These are phyloP conservation scores for Austroboletus rostrupii DNA, from an alignment of 1,284 basidiomycete genomes.

Conservation along the genomic window DNA sequence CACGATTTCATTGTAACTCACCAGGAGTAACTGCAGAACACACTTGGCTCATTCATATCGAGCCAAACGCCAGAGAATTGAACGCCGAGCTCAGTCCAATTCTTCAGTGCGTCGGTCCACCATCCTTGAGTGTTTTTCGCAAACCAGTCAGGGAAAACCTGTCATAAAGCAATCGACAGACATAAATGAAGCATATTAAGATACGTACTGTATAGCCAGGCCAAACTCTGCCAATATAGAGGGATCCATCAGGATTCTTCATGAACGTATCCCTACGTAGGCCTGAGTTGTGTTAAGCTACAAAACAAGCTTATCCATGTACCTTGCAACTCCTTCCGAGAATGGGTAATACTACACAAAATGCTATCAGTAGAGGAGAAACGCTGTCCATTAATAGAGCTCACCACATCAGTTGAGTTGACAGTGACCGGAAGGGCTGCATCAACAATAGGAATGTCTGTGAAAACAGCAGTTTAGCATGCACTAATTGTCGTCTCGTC, in stretches of 20 bases:
- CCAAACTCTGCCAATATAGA: slow-evolving; percentile 68
- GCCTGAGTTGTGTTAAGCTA: not conserved
- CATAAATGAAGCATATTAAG: not conserved
- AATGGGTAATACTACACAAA: slow-evolving; percentile 43
- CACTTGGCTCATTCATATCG: slow-evolving; percentile 71
- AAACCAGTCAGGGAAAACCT: slow-evolving; percentile 70
- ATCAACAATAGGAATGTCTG: slow-evolving; percentile 46
- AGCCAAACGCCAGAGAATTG: slow-evolving; percentile 71
- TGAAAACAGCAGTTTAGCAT: not conserved
- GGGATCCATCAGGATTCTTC: slow-evolving; percentile 62
- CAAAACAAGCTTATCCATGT: slow-evolving; percentile 9
- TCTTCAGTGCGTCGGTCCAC: slow-evolving; percentile 57
- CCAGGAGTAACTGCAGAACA: slow-evolving; percentile 65
- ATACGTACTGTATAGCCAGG: slow-evolving; percentile 45
- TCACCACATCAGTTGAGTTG: slow-evolving; percentile 41
- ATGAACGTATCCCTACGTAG: slow-evolving; percentile 49
- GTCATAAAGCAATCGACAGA: not conserved
- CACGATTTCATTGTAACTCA: slow-evolving; percentile 25
- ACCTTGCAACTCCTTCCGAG: slow-evolving; percentile 40
- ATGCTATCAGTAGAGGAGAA: not conserved
- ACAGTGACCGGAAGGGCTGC: slow-evolving; percentile 33
- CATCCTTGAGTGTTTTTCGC: slow-evolving; percentile 50
- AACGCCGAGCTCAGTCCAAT: slow-evolving; percentile 59
- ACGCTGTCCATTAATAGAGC: slow-evolving; percentile 9
- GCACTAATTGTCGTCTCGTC: too few relatives aligned